These are phyloP conservation scores for Sporisorium scitamineum DNA, from an alignment of 1,284 basidiomycete genomes.

Conservation along the genomic window DNA sequence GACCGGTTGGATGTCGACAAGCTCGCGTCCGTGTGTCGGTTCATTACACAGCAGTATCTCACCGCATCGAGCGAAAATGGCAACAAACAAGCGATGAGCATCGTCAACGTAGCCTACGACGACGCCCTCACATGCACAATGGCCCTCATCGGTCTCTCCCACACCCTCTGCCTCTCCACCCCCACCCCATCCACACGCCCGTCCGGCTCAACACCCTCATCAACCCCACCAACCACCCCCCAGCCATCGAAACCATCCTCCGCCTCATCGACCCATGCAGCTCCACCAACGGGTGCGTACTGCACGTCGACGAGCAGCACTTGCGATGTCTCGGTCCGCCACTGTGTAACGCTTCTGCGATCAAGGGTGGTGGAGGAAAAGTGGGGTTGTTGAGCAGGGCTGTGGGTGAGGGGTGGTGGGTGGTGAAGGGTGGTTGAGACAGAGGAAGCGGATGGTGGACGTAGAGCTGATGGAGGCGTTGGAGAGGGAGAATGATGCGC, in stretches of 20 bases:
- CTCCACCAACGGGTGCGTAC: neutral
- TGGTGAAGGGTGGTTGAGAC: neutral
- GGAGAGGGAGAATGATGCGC: neutral
- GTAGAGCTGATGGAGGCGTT: neutral
- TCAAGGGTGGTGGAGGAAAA: neutral
- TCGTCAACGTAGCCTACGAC: neutral
- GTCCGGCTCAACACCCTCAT: neutral
- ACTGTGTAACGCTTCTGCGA: neutral
- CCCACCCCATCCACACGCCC: neutral
- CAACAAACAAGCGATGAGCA: neutral
- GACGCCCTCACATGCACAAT: neutral
- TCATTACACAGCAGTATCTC: neutral
- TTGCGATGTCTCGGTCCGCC: neutral
- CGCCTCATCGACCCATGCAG: conserved; percentile 2
- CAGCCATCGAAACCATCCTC: neutral
- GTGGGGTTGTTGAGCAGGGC: neutral
- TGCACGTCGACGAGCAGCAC: neutral
- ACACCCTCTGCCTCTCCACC: neutral
- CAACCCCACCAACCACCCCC: neutral
- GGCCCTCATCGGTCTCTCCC: neutral
- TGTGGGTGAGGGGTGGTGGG: neutral
- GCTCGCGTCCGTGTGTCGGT: neutral
- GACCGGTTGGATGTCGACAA: neutral
- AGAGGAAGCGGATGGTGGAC: neutral
- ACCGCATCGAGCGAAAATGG: too few species aligned